Base-by-base conservation (phyloP, 2,329 filamentous ascomycete genomes). In the Coniochaeta hoffmannii region DNA sequence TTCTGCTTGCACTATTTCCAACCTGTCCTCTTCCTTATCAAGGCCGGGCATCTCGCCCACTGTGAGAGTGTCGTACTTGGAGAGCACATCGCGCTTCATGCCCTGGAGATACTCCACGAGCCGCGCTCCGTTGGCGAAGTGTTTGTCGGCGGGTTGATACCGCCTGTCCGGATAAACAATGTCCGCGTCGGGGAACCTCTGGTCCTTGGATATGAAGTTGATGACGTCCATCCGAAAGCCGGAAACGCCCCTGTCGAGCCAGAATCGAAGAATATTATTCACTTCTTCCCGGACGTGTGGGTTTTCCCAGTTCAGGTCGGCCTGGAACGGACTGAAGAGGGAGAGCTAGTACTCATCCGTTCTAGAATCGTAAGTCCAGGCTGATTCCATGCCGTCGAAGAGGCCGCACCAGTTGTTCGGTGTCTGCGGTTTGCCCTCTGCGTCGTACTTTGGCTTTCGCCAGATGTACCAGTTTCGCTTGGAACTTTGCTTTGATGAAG, bases 221-320 rank as follows among this genome's bases (percentile, higher is more conserved):
- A 89, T 86, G 0, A 86, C 85, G 63, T 90, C 87, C 69, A 89
- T 80, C 15, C 87, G 79, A 73, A 89, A 90, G 3, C 87, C 87
- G 49, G 86, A 82, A 0, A 88, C 84, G 2, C 88, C 89, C 31
- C 82, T 80, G 51, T 88, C 74, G 0, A 94, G 79, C 90, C 90
- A 94, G 67, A 92, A 94, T 28, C 81, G 79, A 80, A 92, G 88
- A 3, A 88, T 88, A 41, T 80, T 72, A 12, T 88, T 80, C 0
- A 87, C 81, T 3, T 79, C 81, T 0, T 77, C 74, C n/a, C n/a
- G n/a, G n/a, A n/a, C n/a, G n/a, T n/a, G n/a, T n/a, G n/a, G n/a
- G 76, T 69, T 87, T 87, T 8, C 79, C 79, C n/a, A 80, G 78
- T 91, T 91, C 38, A 92, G 78, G 60, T 91, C 88, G 0, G 88